These are phyloP conservation scores for Mallotus nudiflorus DNA, from an alignment of 345 rosid genomes.

Conservation along the genomic window DNA sequence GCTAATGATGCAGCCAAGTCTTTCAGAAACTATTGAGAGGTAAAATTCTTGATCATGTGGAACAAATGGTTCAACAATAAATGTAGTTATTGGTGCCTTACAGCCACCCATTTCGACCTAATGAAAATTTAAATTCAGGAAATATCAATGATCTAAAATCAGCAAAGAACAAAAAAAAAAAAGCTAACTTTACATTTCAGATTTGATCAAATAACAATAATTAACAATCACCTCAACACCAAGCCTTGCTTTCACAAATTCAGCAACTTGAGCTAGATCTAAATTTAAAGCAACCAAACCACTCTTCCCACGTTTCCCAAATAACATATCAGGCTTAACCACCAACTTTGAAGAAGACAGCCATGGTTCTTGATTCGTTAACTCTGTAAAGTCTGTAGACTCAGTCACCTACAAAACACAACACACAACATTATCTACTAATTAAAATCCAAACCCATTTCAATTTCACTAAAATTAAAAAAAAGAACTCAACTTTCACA, in stretches of 20 bases:
- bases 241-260: slow-evolving; percentile 84
- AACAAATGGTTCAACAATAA: slow-evolving; percentile 91
- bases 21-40: slow-evolving; percentile 80
- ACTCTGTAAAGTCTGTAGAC: slow-evolving; percentile 74
- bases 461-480: not conserved
- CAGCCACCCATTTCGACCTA: slow-evolving; percentile 96
- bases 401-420: slow-evolving; percentile 58
- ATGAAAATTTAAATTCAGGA: slow-evolving; percentile 8
- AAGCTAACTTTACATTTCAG: not conserved
- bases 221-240: slow-evolving; percentile 86
- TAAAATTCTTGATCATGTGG: slow-evolving; percentile 90
- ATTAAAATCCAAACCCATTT: not conserved
- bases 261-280: slow-evolving; percentile 96
- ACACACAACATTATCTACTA: slow-evolving; percentile 3
- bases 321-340: slow-evolving; percentile 97
- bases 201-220: slow-evolving; percentile 7
- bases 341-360: slow-evolving; percentile 82
- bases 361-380: slow-evolving; percentile 82
- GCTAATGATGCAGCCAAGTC: slow-evolving; percentile 85
- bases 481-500: not conserved
- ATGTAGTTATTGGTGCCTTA: slow-evolving; percentile 88
- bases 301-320: slow-evolving; percentile 96
- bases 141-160: not conserved
- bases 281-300: slow-evolving; percentile 90
- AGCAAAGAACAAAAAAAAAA: not conserved